Percentiles rank a stretch among this genome's conserved stretches.
Conservation (phyloP, 1,284 basidiomycete species). For the Rhodotorula sp. region DNA sequence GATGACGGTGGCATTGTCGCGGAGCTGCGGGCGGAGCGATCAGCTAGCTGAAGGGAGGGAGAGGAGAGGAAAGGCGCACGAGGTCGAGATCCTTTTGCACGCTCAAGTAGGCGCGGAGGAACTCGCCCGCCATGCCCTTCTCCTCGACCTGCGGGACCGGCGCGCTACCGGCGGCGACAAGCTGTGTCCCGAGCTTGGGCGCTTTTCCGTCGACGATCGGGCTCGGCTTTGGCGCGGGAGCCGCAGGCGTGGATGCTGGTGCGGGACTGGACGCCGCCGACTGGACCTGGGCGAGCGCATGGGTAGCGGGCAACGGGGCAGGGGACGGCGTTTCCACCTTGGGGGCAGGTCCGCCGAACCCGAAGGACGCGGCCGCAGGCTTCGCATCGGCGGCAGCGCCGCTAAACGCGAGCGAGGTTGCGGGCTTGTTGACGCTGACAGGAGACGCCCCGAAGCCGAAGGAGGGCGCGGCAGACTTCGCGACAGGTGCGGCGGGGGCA, state of each 20-base stretch:
- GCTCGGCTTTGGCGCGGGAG: constrained; percentile 7
- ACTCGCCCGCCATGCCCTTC: constrained; percentile 46
- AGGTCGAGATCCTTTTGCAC: constrained; percentile 52
- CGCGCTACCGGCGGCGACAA: constrained; percentile 1
- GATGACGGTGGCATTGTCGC: constrained; percentile 35
- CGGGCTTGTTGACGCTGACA: neutral
- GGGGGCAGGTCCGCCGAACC: constrained; percentile 30
- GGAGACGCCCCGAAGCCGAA: neutral
- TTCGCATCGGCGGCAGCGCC: constrained; percentile 8
- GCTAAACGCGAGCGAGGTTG: constrained; percentile 27
- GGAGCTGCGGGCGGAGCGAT: constrained; percentile 45
- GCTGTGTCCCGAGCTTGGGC: constrained; percentile 29
- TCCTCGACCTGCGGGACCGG: constrained; percentile 42
- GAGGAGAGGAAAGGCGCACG: constrained; percentile 29
- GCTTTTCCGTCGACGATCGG: constrained; percentile 27
- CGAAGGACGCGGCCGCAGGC: neutral
- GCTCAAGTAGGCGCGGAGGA: constrained; percentile 50
- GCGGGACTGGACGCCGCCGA: too few relatives aligned
- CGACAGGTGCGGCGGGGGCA: neutral
- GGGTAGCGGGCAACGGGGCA: neutral
- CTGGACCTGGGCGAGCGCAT: constrained; percentile 17
- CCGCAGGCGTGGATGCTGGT: neutral
- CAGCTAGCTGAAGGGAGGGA: neutral
- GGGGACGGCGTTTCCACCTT: constrained; percentile 1
- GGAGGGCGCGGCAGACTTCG: neutral